These are phyloP conservation scores for Fonsecaea monophora DNA, from an alignment of 2,329 filamentous ascomycete genomes.

Conservation along the genomic window DNA sequence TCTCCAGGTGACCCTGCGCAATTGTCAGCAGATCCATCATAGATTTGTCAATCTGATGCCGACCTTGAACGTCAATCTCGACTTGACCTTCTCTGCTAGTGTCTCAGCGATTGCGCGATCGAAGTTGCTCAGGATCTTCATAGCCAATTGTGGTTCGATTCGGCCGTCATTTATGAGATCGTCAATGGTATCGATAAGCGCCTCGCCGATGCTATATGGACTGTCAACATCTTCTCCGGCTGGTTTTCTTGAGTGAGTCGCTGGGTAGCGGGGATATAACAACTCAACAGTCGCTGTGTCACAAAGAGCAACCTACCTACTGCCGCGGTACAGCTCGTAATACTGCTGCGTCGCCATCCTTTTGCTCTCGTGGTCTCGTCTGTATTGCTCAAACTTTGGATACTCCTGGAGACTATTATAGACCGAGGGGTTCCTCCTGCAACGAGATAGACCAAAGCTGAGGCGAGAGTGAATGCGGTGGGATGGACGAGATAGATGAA, in stretches of 20 bases:
- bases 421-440: background rate
- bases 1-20: constrained; percentile 86
- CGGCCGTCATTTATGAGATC: constrained; percentile 92
- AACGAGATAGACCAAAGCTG: background rate
- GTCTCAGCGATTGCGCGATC: constrained; percentile 92
- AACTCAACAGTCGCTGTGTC: constrained; percentile 6
- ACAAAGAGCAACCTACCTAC: constrained; percentile 73
- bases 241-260: background rate
- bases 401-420: background rate
- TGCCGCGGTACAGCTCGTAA: constrained; percentile 98
- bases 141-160: constrained; percentile 96
- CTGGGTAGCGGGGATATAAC: background rate
- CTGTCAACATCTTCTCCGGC: constrained; percentile 32
- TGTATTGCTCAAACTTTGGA: background rate
- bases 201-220: constrained; percentile 78
- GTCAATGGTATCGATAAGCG: constrained; percentile 95
- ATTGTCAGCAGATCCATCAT: constrained; percentile 13
- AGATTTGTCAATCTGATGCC: background rate
- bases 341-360: constrained; percentile 55
- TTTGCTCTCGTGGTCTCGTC: background rate
- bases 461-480: constrained; percentile 1
- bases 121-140: constrained; percentile 97
- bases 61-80: constrained; percentile 93
- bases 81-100: constrained; percentile 89
- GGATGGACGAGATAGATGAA: background rate